Conservation (phyloP, 2,329 filamentous ascomycete genomes). For the Bimuria novae-zelandiae region DNA sequence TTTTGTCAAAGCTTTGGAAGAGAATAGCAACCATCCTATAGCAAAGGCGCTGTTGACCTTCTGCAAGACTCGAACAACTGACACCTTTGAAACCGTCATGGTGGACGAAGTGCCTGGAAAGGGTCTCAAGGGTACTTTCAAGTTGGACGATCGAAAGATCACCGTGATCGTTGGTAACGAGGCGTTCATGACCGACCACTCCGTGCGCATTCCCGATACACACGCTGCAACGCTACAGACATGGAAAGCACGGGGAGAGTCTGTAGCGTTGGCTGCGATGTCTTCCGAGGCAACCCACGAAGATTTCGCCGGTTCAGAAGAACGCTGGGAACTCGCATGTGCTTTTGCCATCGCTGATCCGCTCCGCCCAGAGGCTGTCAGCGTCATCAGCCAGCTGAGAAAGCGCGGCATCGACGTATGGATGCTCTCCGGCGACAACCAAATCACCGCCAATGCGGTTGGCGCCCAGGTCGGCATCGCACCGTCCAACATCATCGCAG, state of each 20-base stretch:
- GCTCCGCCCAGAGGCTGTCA: conserved; percentile 71
- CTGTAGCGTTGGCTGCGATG: conserved; percentile 48
- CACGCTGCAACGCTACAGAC: conserved; percentile 30
- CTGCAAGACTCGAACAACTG: conserved; percentile 49
- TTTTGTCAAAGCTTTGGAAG: conserved; percentile 66
- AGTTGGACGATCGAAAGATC: conserved; percentile 32
- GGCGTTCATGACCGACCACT: conserved; percentile 60
- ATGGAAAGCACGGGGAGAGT: conserved; percentile 51
- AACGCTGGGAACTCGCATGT: conserved; percentile 59
- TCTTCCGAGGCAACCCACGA: not conserved
- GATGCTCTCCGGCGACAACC: conserved; percentile 93
- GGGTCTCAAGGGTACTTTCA: conserved; percentile 66
- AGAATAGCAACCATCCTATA: conserved; percentile 75
- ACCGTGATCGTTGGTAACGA: conserved; percentile 73
- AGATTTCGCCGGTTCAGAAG: conserved; percentile 9
- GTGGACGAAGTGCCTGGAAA: conserved; percentile 73
- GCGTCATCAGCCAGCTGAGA: conserved; percentile 68
- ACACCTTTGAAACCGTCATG: conserved; percentile 27
- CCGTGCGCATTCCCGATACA: conserved; percentile 32
- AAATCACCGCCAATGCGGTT: conserved; percentile 80
- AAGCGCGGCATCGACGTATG: conserved; percentile 73
- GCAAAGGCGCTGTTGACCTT: conserved; percentile 71
- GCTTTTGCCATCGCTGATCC: conserved; percentile 80
- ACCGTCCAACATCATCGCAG: conserved; percentile 75
- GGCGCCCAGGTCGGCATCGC: conserved; percentile 77